These are phyloP conservation scores for Podospora conica DNA, from an alignment of 495 filamentous ascomycete genomes.

Conservation along the genomic window DNA sequence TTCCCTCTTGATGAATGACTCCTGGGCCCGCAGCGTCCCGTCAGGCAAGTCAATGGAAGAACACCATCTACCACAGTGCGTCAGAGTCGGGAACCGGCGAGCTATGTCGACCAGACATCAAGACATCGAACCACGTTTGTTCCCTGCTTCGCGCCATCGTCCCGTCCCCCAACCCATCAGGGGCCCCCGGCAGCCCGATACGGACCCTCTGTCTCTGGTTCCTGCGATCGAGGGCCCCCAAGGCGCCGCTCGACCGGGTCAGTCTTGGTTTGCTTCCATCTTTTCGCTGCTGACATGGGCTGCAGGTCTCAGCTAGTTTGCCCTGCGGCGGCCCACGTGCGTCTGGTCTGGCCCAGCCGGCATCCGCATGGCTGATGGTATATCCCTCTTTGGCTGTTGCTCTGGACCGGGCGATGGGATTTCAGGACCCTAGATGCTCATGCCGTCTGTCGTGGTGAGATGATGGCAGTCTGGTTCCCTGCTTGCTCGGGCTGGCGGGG, in stretches of 20 bases:
- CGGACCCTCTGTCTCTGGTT: not conserved
- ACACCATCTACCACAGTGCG: too few relatives aligned
- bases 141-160: not conserved
- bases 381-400: not conserved
- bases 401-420: not conserved
- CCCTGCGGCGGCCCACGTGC: not conserved
- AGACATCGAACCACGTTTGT: not conserved
- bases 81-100: not conserved
- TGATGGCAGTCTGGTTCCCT: not conserved
- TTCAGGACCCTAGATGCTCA: not conserved
- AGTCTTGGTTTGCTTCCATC: not conserved
- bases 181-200: not conserved
- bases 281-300: not conserved
- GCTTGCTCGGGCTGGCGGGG: not conserved
- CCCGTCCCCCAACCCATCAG: not conserved
- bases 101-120: not conserved
- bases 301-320: constrained; percentile 1
- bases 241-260: not conserved
- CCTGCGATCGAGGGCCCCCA: not conserved
- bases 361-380: not conserved
- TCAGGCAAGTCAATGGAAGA: too few relatives aligned
- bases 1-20: not conserved
- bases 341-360: not conserved
- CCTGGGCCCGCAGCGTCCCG: not conserved
- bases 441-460: not conserved